These are phyloP conservation scores for Aspergillus bertholletiae DNA, from an alignment of 495 filamentous ascomycete genomes.

Conservation along the genomic window DNA sequence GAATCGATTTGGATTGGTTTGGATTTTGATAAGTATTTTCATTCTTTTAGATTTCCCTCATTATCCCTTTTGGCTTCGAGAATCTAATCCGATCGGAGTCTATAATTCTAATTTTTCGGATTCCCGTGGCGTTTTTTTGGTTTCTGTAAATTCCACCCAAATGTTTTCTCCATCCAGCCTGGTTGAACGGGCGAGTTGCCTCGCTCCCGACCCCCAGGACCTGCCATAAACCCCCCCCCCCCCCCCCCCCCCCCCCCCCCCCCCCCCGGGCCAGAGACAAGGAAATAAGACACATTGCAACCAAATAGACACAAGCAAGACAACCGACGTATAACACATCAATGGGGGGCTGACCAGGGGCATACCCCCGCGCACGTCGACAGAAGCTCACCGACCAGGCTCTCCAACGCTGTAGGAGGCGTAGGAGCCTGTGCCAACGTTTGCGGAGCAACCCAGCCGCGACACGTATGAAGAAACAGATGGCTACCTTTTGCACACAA, in stretches of 20 bases:
- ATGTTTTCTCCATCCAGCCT: background rate
- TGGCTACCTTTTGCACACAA: conserved; percentile 6
- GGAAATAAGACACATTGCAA: conserved; percentile 6
- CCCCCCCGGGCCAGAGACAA: background rate
- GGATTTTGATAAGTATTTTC: background rate
- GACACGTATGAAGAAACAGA: conserved; percentile 13
- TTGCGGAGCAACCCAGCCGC: conserved; percentile 5
- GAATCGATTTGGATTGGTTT: background rate
- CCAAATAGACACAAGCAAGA: conserved; percentile 10
- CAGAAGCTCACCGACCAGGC: conserved; percentile 1
- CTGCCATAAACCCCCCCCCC: background rate
- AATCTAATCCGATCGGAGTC: conserved; percentile 12
- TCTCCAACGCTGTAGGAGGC: background rate
- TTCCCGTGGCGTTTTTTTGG: conserved; percentile 4
- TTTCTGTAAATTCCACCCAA: background rate
- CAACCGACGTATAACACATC: conserved; percentile 18
- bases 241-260: too few relatives aligned
- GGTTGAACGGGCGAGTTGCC: background rate
- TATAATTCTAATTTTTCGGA: conserved; percentile 25
- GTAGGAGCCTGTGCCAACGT: background rate
- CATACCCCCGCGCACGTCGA: background rate
- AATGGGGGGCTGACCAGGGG: conserved; percentile 12
- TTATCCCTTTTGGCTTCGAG: conserved; percentile 7
- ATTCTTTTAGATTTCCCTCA: conserved; percentile 1
- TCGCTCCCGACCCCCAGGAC: conserved; percentile 1